These are phyloP conservation scores for Trichosporon inkin DNA, from an alignment of 1,284 basidiomycete species.

Conservation along the genomic window DNA sequence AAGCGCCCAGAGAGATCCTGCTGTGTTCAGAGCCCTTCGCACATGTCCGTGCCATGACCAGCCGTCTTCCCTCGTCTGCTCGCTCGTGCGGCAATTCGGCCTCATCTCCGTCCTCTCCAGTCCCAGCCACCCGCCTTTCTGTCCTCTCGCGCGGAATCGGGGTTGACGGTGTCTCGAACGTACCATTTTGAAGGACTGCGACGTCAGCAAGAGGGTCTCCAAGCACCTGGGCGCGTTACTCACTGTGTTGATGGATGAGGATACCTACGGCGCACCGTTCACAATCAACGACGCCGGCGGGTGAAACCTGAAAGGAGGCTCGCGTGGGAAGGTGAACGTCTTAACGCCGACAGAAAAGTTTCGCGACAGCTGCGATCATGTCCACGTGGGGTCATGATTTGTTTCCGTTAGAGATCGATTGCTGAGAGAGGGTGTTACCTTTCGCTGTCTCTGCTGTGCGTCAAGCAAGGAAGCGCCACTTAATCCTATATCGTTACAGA, in stretches of 20 bases:
- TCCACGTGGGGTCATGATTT: neutral
- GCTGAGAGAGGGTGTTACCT: too few relatives aligned
- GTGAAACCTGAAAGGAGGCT: neutral
- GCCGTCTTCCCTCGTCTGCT: too few relatives aligned
- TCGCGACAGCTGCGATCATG: neutral
- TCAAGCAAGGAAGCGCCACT: too few relatives aligned
- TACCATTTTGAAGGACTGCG: conserved; percentile 11
- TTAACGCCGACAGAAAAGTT: conserved; percentile 4
- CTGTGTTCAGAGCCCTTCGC: neutral
- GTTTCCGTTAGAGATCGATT: neutral
- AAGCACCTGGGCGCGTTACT: neutral
- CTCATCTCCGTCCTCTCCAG: neutral
- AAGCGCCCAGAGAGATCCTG: neutral
- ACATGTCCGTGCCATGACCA: neutral
- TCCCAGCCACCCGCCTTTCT: neutral
- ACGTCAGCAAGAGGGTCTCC: neutral
- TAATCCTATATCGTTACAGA: too few relatives aligned
- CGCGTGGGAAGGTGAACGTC: neutral
- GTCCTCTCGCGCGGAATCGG: neutral
- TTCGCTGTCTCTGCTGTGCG: too few relatives aligned
- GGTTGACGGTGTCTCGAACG: conserved; percentile 4
- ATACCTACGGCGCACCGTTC: neutral
- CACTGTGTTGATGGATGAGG: conserved; percentile 12
- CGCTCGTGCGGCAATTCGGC: neutral
- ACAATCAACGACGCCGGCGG: conserved; percentile 2